These are phyloP conservation scores for Debaryomyces singareniensis DNA, from an alignment of 1,139 yeast genomes.

Conservation along the genomic window DNA sequence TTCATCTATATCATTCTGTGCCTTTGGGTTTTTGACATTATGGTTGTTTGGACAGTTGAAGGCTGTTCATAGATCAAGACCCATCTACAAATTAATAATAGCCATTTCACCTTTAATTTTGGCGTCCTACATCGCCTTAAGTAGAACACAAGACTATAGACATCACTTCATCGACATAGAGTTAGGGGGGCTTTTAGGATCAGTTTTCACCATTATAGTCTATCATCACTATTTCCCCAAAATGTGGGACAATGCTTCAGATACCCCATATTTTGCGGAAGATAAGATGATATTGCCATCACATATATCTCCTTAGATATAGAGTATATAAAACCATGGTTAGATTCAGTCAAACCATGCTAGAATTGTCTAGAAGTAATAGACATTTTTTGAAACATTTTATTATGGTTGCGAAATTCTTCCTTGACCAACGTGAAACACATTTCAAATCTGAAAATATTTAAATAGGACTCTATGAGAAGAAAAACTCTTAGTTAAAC, in stretches of 20 bases:
- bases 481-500: too few species aligned
- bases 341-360: too few species aligned
- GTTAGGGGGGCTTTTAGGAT: conserved; percentile 30
- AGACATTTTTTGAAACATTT: too few species aligned
- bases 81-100: conserved; percentile 8
- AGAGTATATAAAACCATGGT: too few species aligned
- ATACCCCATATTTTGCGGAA: conserved; percentile 9
- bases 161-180: conserved; percentile 39
- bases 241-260: conserved; percentile 9
- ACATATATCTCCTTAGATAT: not conserved
- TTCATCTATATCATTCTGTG: conserved; percentile 37
- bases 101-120: conserved; percentile 22
- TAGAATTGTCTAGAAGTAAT: too few species aligned
- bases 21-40: conserved; percentile 29
- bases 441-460: too few species aligned
- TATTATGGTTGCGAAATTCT: too few species aligned
- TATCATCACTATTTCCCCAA: conserved; percentile 41
- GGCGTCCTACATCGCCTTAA: conserved; percentile 31
- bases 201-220: conserved; percentile 5
- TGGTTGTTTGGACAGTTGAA: conserved; percentile 38
- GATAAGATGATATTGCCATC: conserved; percentile 8
- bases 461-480: too few species aligned
- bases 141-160: conserved; percentile 38
- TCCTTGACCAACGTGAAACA: too few species aligned
- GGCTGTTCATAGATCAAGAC: conserved; percentile 8